A percentile compares a stretch with the other conserved stretches of the same genome.
These are phyloP conservation scores for Agrostemma githago DNA, from an alignment of 148 eudicot species.

Conservation along the genomic window DNA sequence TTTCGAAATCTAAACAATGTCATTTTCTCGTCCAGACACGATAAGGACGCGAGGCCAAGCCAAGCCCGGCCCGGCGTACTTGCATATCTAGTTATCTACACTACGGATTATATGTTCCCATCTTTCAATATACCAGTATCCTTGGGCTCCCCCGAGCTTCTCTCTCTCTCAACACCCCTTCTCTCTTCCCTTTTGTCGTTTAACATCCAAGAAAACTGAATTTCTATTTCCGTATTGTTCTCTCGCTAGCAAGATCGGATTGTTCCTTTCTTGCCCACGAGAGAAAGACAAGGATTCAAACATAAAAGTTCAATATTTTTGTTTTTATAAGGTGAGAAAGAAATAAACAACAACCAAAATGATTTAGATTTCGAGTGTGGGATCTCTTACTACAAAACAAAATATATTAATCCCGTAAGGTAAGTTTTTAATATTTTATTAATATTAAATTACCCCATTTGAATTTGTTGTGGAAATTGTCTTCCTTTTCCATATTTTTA, in stretches of 20 bases:
- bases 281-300: slow-evolving; percentile 10
- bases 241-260: slow-evolving; percentile 38
- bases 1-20: too few species aligned
- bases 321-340: background rate
- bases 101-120: too few species aligned
- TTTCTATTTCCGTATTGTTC: background rate
- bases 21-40: too few species aligned
- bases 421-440: background rate
- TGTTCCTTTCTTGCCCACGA: slow-evolving; percentile 30
- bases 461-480: slow-evolving; percentile 6
- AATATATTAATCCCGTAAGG: slow-evolving; percentile 5
- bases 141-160: background rate
- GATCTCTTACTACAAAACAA: slow-evolving; percentile 25
- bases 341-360: slow-evolving; percentile 3
- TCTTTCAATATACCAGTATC: too few species aligned
- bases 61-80: too few species aligned
- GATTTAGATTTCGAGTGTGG: slow-evolving; percentile 10
- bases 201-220: background rate
- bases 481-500: background rate
- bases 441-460: background rate
- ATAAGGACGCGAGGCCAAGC: too few species aligned
- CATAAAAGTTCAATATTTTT: background rate
- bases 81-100: too few species aligned
- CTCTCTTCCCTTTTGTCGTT: background rate
- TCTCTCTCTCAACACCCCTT: slow-evolving; percentile 1